A percentile compares a stretch with the other conserved stretches of the same genome.
Conservation (phyloP, 2,329 filamentous ascomycete genomes). For the Botryotinia globosa region DNA sequence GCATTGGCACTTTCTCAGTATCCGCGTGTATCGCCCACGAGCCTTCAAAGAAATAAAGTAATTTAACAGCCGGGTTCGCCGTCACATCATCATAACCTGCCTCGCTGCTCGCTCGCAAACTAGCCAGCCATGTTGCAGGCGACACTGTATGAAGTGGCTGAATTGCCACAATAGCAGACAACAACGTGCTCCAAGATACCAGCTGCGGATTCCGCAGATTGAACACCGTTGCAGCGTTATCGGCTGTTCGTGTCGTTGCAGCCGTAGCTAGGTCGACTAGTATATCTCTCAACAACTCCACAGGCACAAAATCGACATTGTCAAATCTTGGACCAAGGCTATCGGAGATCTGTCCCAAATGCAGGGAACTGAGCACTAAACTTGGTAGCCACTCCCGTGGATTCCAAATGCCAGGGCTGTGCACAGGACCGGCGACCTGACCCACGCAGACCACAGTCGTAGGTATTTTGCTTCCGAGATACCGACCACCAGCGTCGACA, state of each 20-base stretch:
- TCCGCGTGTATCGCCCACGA: background rate
- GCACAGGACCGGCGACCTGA: no score
- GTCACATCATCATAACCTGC: background rate
- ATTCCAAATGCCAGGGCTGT: no score
- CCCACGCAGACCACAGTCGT: no score
- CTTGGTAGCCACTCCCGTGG: no score
- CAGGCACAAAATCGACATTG: no score
- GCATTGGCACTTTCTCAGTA: background rate
- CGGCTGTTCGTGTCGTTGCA: background rate
- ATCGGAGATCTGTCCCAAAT: no score
- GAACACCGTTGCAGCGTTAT: background rate
- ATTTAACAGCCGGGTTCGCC: background rate
- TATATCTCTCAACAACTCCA: slow-evolving; percentile 19
- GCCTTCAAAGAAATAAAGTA: slow-evolving; percentile 7
- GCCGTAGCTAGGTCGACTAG: slow-evolving; percentile 37
- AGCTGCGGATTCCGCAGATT: background rate
- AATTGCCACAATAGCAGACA: background rate
- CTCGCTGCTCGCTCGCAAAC: background rate
- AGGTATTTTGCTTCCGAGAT: no score
- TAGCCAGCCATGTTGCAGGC: background rate
- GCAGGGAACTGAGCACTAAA: no score
- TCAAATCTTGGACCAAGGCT: no score
- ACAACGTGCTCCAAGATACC: background rate
- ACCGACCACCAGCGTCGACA: no score
- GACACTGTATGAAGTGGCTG: background rate